Conservation (phyloP, 164 flowering plant species). For the Saururus chinensis region DNA sequence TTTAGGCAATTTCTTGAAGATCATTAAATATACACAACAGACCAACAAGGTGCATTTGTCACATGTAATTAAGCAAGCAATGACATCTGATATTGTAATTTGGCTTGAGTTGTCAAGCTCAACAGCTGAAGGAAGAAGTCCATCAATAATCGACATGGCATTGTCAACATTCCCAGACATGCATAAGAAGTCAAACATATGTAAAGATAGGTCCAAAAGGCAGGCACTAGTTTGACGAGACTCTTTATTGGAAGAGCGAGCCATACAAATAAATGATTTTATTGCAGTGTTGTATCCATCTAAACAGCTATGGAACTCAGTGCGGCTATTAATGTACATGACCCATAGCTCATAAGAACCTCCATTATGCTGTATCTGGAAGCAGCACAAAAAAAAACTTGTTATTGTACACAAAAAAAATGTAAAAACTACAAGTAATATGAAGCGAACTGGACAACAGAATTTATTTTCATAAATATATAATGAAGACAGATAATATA, state of each 20-base stretch:
- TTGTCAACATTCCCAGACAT: constrained; percentile 50
- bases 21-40: constrained; percentile 61
- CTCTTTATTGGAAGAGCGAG: constrained; percentile 27
- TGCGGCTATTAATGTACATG: constrained; percentile 72
- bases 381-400: constrained; percentile 6
- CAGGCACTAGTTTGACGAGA: constrained; percentile 41
- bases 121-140: constrained; percentile 18
- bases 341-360: constrained; percentile 83
- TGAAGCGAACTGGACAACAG: neutral
- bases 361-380: constrained; percentile 53
- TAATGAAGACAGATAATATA: neutral
- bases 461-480: neutral
- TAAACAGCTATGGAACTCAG: constrained; percentile 38
- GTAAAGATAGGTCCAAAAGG: constrained; percentile 76
- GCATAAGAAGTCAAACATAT: constrained; percentile 58
- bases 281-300: constrained; percentile 60
- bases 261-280: constrained; percentile 34
- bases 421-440: neutral
- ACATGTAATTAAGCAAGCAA: constrained; percentile 42
- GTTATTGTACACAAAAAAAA: neutral
- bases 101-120: constrained; percentile 18
- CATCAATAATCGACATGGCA: constrained; percentile 36
- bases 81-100: constrained; percentile 32
- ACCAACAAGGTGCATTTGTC: constrained; percentile 79
- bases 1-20: constrained; percentile 76